Evolutionary conservation across 1,139 yeast genomes (phyloP).

Genomic region (Saccharomyces hybrid): DNA sequence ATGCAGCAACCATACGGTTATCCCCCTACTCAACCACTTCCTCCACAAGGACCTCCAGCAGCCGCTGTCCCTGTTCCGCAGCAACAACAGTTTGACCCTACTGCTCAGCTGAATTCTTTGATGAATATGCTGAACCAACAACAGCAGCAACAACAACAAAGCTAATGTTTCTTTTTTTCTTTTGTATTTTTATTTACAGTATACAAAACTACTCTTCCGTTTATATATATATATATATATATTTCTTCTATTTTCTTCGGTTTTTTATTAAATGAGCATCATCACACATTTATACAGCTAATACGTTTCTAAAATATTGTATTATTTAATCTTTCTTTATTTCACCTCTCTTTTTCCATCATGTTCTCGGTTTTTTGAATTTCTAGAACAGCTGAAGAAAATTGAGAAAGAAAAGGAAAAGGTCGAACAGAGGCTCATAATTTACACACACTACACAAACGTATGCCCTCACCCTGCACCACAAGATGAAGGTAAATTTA

Average conservation of each 20-base stretch:
- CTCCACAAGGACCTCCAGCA: slow-evolving; percentile 5
- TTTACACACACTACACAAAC: neutral
- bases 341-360: neutral
- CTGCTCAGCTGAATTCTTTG: slow-evolving; percentile 36
- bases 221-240: neutral
- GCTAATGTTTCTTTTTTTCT: neutral
- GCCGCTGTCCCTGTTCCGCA: slow-evolving; percentile 18
- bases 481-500: neutral
- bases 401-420: neutral
- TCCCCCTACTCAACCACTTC: slow-evolving; percentile 20
- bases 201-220: neutral
- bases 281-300: neutral
- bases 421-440: neutral
- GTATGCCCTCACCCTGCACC: neutral
- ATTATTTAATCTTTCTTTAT: neutral
- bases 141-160: slow-evolving; percentile 16
- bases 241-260: neutral
- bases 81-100: slow-evolving; percentile 30
- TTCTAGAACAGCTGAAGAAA: neutral
- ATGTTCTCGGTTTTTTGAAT: neutral
- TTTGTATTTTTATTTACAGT: neutral
- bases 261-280: neutral
- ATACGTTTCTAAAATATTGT: neutral
- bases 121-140: slow-evolving; percentile 38
- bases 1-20: slow-evolving; percentile 11